These are phyloP conservation scores for Lanmaoa rubissima DNA, from an alignment of 768 basidiomycete genomes.

Conservation along the genomic window DNA sequence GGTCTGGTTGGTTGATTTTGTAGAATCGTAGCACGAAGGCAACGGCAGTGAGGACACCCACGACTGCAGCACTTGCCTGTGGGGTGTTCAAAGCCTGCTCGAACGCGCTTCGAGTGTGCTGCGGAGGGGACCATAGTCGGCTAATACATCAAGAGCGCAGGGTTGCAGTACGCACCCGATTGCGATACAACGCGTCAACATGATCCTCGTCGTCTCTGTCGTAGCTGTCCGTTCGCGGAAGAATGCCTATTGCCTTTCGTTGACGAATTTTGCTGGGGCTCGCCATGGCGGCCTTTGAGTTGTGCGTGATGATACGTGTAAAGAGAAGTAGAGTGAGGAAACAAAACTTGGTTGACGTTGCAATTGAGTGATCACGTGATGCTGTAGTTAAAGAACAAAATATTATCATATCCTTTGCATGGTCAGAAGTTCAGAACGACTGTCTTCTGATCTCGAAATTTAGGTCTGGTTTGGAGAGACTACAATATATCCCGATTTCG, in stretches of 20 bases:
- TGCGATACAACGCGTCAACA: constrained; percentile 46
- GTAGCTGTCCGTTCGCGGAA: constrained; percentile 24
- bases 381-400: no score
- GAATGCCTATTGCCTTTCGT: constrained; percentile 17
- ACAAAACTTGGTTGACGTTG: background rate
- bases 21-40: constrained; percentile 88
- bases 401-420: no score
- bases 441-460: no score
- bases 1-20: constrained; percentile 92
- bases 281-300: constrained; percentile 27
- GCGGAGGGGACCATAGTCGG: constrained; percentile 19
- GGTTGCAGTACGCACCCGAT: constrained; percentile 39
- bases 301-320: constrained; percentile 2
- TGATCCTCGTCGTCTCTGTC: constrained; percentile 52
- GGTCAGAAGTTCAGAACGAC: no score
- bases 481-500: no score
- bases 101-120: constrained; percentile 57
- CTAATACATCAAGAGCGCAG: constrained; percentile 9
- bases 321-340: background rate
- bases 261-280: constrained; percentile 34
- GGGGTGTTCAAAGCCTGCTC: constrained; percentile 64
- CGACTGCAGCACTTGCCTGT: constrained; percentile 60
- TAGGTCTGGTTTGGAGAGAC: no score
- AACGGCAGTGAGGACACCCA: constrained; percentile 62
- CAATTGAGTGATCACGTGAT: constrained; percentile 24